phyloP scores from a whole-genome alignment of 2,329 filamentous ascomycete genomes.

The Hypoxylon sp. region DNA sequence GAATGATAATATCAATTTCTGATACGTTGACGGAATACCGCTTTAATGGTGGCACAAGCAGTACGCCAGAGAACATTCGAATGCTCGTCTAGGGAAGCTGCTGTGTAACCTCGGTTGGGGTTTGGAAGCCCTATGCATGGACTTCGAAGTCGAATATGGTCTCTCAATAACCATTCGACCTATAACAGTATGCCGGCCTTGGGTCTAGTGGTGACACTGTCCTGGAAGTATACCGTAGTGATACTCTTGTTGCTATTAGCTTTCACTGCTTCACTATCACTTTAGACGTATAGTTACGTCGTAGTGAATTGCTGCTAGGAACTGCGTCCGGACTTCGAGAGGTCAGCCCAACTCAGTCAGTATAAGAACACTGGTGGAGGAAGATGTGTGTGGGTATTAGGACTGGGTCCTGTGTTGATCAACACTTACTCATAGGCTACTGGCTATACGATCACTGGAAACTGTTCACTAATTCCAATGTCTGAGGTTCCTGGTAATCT shows the following conservation, averaged over 20 bases:
- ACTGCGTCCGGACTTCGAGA: not conserved
- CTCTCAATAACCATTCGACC: not conserved
- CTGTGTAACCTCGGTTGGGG: not conserved
- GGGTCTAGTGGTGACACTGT: too few species aligned
- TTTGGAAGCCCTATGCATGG: not conserved
- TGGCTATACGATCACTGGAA: not conserved
- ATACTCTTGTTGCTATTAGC: not conserved
- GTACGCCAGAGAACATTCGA: not conserved
- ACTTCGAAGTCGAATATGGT: not conserved
- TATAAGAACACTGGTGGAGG: not conserved
- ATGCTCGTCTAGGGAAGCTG: not conserved
- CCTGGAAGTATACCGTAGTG: too few species aligned
- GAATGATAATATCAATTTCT: not conserved
- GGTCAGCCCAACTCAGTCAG: not conserved
- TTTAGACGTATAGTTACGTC: not conserved
- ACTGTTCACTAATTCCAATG: not conserved
- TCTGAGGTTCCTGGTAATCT: not conserved
- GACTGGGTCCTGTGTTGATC: not conserved
- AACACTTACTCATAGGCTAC: not conserved
- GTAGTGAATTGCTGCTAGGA: too few species aligned
- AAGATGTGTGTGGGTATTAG: not conserved
- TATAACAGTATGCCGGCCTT: too few species aligned
- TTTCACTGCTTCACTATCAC: not conserved
- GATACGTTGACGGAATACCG: not conserved
- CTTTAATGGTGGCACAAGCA: not conserved